A percentile compares a stretch with the other conserved stretches of the same genome.
Conservation (phyloP, 177 flowering plant species). For the Vitis hybrid region DNA sequence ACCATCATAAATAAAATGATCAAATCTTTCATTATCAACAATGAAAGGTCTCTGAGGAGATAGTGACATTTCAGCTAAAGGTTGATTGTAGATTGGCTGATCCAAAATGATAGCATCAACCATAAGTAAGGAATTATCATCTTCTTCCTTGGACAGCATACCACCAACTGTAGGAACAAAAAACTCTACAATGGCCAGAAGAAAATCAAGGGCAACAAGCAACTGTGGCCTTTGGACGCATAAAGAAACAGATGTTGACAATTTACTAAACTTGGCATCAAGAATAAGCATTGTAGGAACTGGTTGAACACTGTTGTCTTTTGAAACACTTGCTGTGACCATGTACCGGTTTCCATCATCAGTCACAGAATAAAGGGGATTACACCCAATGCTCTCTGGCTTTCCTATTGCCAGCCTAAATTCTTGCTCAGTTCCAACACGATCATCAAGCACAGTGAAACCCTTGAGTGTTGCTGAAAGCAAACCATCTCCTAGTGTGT, state of each 20-base stretch:
- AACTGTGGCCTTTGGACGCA: slow-evolving; percentile 88
- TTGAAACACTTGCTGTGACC: slow-evolving; percentile 15
- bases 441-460: slow-evolving; percentile 84
- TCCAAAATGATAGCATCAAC: slow-evolving; percentile 67
- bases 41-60: slow-evolving; percentile 80
- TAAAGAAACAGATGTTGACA: slow-evolving; percentile 55
- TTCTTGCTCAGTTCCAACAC: slow-evolving; percentile 77
- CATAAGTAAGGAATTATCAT: slow-evolving; percentile 37
- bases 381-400: slow-evolving; percentile 39
- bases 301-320: slow-evolving; percentile 24
- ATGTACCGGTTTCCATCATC: slow-evolving; percentile 16
- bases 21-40: slow-evolving; percentile 80
- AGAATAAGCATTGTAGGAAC: slow-evolving; percentile 81
- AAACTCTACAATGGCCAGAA: slow-evolving; percentile 86
- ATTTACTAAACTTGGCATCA: slow-evolving; percentile 73
- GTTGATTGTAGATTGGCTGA: slow-evolving; percentile 59
- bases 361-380: slow-evolving; percentile 8
- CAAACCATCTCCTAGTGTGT: slow-evolving; percentile 66
- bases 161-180: slow-evolving; percentile 75
- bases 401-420: slow-evolving; percentile 78
- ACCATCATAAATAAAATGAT: slow-evolving; percentile 83
- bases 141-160: slow-evolving; percentile 60
- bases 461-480: slow-evolving; percentile 77
- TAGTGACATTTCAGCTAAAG: slow-evolving; percentile 55
- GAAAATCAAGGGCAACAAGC: slow-evolving; percentile 96